Evolutionary conservation across 129 eudicot species (phyloP).

Genomic region (Artemisia annua): DNA sequence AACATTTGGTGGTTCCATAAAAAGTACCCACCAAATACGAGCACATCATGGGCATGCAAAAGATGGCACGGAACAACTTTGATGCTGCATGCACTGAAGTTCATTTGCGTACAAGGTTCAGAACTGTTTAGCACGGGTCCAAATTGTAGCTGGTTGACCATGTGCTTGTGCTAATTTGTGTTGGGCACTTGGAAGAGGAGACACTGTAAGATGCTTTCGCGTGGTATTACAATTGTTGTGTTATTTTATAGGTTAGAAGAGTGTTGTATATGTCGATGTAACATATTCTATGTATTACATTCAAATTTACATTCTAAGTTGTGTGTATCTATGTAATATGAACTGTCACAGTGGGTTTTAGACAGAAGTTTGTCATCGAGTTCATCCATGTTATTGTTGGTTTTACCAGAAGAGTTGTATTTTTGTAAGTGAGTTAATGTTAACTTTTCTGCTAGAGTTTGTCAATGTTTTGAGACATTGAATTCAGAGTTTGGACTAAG

Average conservation of each 20-base stretch:
- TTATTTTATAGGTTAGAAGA: not conserved
- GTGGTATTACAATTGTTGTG: conserved; percentile 8
- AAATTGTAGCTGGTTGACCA: not conserved
- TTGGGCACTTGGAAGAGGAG: conserved; percentile 18
- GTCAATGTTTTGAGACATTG: no score
- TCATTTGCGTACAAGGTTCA: conserved; percentile 1
- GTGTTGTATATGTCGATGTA: conserved; percentile 15
- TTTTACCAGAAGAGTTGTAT: no score
- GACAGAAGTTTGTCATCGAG: no score
- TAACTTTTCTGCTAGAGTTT: no score
- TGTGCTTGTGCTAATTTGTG: conserved; percentile 1
- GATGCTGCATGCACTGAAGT: conserved; percentile 7
- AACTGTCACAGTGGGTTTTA: no score
- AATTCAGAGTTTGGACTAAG: no score
- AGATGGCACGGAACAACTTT: conserved; percentile 17
- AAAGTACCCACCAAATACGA: conserved; percentile 10
- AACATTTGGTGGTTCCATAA: not conserved
- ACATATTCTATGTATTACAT: not conserved
- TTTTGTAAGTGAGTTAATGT: no score
- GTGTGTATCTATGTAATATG: no score
- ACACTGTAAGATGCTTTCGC: not conserved
- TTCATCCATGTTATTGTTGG: no score
- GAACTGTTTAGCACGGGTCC: not conserved
- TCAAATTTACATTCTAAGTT: conserved; percentile 9
- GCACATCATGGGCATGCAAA: conserved; percentile 18